Conservation (phyloP, 371 early-diverging fungal species). For the Sporodiniella umbellata region DNA sequence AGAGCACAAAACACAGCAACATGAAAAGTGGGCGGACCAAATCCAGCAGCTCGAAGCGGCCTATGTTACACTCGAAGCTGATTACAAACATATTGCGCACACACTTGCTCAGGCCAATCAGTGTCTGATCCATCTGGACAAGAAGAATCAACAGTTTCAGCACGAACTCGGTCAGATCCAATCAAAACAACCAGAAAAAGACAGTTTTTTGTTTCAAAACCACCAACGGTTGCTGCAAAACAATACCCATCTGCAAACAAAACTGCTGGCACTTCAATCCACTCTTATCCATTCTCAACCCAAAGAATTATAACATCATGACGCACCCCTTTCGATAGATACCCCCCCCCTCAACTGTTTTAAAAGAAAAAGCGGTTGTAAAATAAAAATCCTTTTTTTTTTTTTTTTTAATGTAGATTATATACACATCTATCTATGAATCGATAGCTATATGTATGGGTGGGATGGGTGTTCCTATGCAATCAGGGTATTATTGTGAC, state of each 20-base stretch:
- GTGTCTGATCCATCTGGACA: conserved; percentile 49
- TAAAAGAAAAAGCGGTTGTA: too few species aligned
- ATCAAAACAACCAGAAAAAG: neutral
- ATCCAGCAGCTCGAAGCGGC: conserved; percentile 53
- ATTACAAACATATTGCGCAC: conserved; percentile 64
- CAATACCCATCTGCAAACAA: too few species aligned
- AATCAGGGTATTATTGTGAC: too few species aligned
- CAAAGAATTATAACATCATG: too few species aligned
- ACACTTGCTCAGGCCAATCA: conserved; percentile 54
- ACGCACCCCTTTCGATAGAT: too few species aligned
- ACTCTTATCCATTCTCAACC: too few species aligned
- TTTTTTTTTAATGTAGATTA: neutral
- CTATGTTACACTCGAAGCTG: conserved; percentile 64
- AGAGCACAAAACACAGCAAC: too few species aligned
- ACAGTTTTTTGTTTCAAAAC: conserved; percentile 47
- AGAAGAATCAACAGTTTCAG: conserved; percentile 57
- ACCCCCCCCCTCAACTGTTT: too few species aligned
- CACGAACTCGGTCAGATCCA: conserved; percentile 21
- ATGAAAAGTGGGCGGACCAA: too few species aligned
- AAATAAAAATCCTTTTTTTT: neutral
- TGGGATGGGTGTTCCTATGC: too few species aligned
- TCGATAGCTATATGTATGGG: too few species aligned
- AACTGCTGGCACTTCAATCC: too few species aligned
- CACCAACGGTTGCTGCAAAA: conserved; percentile 65
- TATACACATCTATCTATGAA: neutral